These are phyloP conservation scores for Senna siamea DNA, from an alignment of 306 rosid species.

Conservation along the genomic window DNA sequence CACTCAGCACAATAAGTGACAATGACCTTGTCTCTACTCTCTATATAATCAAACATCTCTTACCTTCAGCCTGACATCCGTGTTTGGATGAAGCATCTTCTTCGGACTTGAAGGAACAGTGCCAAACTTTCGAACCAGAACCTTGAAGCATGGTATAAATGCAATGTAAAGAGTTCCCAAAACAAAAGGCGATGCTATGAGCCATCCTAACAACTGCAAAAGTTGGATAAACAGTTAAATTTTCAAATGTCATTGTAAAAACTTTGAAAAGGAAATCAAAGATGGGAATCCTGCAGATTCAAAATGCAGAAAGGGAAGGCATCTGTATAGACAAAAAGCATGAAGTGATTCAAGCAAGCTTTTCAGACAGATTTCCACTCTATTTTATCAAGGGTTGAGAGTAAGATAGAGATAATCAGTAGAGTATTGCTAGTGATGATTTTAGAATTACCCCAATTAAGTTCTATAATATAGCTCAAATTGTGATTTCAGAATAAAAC, in stretches of 20 bases:
- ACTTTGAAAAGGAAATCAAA: constrained; percentile 2
- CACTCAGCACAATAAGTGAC: not conserved
- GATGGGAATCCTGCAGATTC: not conserved
- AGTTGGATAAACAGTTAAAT: not conserved
- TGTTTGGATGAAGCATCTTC: constrained; percentile 37
- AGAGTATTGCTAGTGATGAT: not conserved
- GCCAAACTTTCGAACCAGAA: constrained; percentile 62
- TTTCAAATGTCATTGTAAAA: not conserved
- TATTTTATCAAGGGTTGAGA: not conserved
- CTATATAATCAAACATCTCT: constrained; percentile 49
- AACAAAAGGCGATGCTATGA: constrained; percentile 60
- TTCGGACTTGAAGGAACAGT: constrained; percentile 50
- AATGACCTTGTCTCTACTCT: not conserved
- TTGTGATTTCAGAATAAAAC: not conserved
- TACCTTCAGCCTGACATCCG: constrained; percentile 55
- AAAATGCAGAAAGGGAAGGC: not conserved
- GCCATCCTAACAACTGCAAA: constrained; percentile 75
- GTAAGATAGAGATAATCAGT: not conserved
- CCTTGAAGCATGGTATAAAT: constrained; percentile 62
- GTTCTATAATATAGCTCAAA: not conserved
- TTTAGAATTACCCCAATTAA: not conserved
- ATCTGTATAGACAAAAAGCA: not conserved
- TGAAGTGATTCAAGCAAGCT: not conserved
- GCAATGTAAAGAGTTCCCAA: constrained; percentile 45
- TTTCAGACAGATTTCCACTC: not conserved